phyloP scores from a whole-genome alignment of 352 stramenopile genomes.

The Blastocystis sp. region DNA sequence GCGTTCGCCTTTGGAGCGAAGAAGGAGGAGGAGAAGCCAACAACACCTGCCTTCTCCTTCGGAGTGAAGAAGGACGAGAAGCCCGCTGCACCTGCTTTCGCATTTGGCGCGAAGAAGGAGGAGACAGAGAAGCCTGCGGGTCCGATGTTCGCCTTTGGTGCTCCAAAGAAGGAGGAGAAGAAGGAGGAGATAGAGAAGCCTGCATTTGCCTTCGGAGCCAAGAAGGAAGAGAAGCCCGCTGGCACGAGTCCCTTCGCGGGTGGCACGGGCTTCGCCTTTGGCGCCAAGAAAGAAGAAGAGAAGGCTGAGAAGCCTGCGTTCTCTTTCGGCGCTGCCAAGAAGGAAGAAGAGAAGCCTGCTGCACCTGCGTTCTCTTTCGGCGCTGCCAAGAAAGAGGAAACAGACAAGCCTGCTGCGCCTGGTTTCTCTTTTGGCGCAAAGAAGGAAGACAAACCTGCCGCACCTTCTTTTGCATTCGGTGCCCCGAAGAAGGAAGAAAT shows the following conservation, averaged over 20 bases:
- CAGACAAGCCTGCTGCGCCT: not conserved
- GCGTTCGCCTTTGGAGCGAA: not conserved
- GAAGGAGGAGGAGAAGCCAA: not conserved
- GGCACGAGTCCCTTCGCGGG: not conserved
- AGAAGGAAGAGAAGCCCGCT: not conserved
- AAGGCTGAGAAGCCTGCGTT: constrained; percentile 12
- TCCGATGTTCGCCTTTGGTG: constrained; percentile 6
- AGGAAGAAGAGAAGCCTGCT: not conserved
- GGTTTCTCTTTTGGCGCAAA: not conserved
- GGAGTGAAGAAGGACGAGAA: not conserved
- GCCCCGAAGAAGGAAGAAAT: not conserved
- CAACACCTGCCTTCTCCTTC: not conserved
- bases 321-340: constrained; percentile 2
- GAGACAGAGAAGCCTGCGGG: constrained; percentile 14
- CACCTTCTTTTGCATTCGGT: not conserved
- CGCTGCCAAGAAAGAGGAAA: not conserved
- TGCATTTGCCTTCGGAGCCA: constrained; percentile 6
- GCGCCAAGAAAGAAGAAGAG: constrained; percentile 4
- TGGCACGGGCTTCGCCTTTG: constrained; percentile 4
- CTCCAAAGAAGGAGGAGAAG: constrained; percentile 3
- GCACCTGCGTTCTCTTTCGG: not conserved
- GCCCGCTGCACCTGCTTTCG: not conserved
- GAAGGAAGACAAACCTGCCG: not conserved
- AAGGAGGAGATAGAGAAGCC: not conserved
- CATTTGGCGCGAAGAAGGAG: not conserved